Conservation (phyloP, 2,329 filamentous ascomycete genomes). For the Colletotrichum sp. region DNA sequence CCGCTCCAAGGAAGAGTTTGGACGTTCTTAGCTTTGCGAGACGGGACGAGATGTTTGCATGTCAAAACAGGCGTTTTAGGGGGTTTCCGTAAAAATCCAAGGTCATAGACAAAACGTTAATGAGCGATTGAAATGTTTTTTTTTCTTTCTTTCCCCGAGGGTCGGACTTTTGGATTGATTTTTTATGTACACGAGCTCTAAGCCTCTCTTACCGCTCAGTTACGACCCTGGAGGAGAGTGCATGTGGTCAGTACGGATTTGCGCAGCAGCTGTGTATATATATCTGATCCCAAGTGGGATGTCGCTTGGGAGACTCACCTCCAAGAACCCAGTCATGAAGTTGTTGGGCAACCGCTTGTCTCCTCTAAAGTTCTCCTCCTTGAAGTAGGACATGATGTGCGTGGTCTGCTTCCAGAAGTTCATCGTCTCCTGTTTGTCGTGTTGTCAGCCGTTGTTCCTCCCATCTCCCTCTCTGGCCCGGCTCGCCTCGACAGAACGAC, state of each 20-base stretch:
- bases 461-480: not conserved
- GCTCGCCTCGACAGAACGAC: not conserved
- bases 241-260: not conserved
- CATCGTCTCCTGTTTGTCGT: constrained; percentile 80
- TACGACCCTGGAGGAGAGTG: constrained; percentile 19
- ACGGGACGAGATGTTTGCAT: not conserved
- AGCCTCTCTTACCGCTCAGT: constrained; percentile 17
- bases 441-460: not conserved
- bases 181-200: constrained; percentile 19
- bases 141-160: not conserved
- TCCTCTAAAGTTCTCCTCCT: constrained; percentile 80
- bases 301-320: constrained; percentile 63
- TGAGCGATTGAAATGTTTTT: not conserved
- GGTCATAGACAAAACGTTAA: constrained; percentile 5
- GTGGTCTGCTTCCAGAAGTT: constrained; percentile 99
- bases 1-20: constrained; percentile 19
- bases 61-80: not conserved
- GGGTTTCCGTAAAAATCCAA: not conserved
- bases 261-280: not conserved
- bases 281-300: not conserved
- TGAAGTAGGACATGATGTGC: constrained; percentile 97
- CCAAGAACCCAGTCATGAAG: constrained; percentile 94
- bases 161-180: constrained; percentile 8
- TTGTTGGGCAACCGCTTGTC: constrained; percentile 79
- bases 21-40: constrained; percentile 43